These are phyloP conservation scores for Porpolomopsis calyptriformis DNA, from an alignment of 768 basidiomycete species.

Conservation along the genomic window DNA sequence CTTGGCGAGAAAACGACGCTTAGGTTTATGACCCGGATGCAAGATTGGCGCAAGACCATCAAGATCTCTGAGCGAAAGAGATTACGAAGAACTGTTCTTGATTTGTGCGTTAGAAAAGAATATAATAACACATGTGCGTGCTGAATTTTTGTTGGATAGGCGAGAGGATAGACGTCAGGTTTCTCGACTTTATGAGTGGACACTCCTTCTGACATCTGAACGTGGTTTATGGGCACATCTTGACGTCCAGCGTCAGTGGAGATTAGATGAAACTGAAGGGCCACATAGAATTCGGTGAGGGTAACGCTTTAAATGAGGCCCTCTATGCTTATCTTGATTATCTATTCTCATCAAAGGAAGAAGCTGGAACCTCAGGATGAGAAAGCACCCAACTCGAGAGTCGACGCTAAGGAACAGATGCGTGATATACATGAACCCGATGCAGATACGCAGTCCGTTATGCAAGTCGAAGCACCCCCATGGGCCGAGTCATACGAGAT, in stretches of 20 bases:
- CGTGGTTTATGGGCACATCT: slow-evolving; percentile 72
- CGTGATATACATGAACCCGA: slow-evolving; percentile 44
- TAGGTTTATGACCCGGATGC: slow-evolving; percentile 51
- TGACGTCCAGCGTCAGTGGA: slow-evolving; percentile 44
- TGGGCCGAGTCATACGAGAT: slow-evolving; percentile 70
- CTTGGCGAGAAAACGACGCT: slow-evolving; percentile 52
- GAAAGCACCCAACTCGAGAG: slow-evolving; percentile 37
- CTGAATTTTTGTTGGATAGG: slow-evolving; percentile 27
- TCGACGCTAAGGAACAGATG: slow-evolving; percentile 33
- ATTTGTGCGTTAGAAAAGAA: slow-evolving; percentile 40
- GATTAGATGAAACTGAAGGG: slow-evolving; percentile 86
- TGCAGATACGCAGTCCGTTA: slow-evolving; percentile 36
- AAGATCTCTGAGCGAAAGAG: slow-evolving; percentile 61
- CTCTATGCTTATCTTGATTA: not conserved
- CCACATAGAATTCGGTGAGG: slow-evolving; percentile 73
- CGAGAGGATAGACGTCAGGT: slow-evolving; percentile 70
- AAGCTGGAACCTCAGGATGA: slow-evolving; percentile 59
- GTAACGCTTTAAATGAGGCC: not conserved
- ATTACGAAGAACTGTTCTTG: slow-evolving; percentile 58
- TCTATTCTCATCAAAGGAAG: slow-evolving; percentile 36
- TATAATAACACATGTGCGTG: not conserved
- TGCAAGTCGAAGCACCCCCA: slow-evolving; percentile 54
- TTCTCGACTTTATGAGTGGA: slow-evolving; percentile 48
- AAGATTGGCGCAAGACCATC: slow-evolving; percentile 67
- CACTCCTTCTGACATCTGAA: slow-evolving; percentile 54